These are phyloP conservation scores for Phylloporus sp. DNA, from an alignment of 768 basidiomycete species.

Conservation along the genomic window DNA sequence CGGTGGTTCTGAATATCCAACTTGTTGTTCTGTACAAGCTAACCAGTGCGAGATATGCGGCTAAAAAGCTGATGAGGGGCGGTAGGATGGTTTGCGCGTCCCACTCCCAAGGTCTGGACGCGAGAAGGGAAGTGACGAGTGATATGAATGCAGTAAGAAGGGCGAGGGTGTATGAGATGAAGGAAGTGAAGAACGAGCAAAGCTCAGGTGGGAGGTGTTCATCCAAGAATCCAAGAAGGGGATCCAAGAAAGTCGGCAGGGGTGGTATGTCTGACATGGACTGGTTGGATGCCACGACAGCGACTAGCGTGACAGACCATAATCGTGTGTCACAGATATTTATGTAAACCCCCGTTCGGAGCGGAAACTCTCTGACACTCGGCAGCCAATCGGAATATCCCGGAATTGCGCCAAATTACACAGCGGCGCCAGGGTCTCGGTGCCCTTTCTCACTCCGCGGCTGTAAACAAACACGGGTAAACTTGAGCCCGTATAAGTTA, in stretches of 20 bases:
- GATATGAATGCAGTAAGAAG: constrained; percentile 45
- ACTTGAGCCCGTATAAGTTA: constrained; percentile 29
- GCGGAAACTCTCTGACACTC: no score
- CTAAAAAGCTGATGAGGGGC: constrained; percentile 65
- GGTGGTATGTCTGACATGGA: constrained; percentile 28
- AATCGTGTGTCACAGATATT: constrained; percentile 3
- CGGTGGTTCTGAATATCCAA: constrained; percentile 60
- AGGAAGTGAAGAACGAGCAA: constrained; percentile 45
- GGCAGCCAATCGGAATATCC: constrained; percentile 26
- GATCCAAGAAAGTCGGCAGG: constrained; percentile 48
- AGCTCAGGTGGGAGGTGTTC: constrained; percentile 52
- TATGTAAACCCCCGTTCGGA: no score
- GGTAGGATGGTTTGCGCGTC: constrained; percentile 64
- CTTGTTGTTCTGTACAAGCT: constrained; percentile 75
- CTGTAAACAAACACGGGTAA: constrained; percentile 22
- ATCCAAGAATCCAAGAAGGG: constrained; percentile 49
- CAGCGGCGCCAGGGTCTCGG: constrained; percentile 14
- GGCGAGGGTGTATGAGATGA: constrained; percentile 50
- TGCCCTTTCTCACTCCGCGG: constrained; percentile 22
- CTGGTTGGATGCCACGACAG: constrained; percentile 20
- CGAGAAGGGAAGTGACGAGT: constrained; percentile 44
- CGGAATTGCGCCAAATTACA: constrained; percentile 12
- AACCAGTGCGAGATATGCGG: constrained; percentile 70
- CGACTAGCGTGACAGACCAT: constrained; percentile 19
- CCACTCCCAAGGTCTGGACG: constrained; percentile 56